These are phyloP conservation scores for Apostasia shenzhenica DNA, from an alignment of 106 monocot genomes.

Conservation along the genomic window DNA sequence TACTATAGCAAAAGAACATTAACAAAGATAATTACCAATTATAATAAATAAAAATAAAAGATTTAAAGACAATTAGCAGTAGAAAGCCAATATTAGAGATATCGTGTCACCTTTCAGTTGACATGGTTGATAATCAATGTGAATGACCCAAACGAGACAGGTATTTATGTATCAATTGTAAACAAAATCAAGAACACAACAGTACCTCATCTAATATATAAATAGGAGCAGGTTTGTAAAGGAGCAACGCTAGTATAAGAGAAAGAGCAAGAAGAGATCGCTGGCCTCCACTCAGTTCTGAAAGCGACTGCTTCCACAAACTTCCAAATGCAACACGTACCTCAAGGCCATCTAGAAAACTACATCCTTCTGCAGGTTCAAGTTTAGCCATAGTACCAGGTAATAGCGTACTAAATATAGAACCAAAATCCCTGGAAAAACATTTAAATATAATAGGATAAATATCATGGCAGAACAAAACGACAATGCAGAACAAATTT, in stretches of 20 bases:
- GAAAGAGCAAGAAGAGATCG: slow-evolving; percentile 98
- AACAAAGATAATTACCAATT: too few species aligned
- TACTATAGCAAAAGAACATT: too few species aligned
- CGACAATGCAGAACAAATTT: background rate
- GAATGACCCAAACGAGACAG: too few species aligned
- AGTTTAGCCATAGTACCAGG: slow-evolving; percentile 96
- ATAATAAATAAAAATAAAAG: too few species aligned
- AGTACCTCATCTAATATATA: slow-evolving; percentile 98
- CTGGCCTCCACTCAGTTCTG: slow-evolving; percentile 96
- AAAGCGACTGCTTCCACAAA: slow-evolving; percentile 99
- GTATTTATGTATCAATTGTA: too few species aligned
- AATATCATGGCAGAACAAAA: background rate
- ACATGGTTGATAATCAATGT: too few species aligned
- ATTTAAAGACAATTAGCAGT: too few species aligned
- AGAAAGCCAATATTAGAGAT: too few species aligned
- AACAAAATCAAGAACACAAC: too few species aligned
- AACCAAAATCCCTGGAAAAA: slow-evolving; percentile 94
- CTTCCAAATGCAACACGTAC: slow-evolving; percentile 98
- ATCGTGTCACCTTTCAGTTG: too few species aligned
- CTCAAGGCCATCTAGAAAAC: slow-evolving; percentile 93
- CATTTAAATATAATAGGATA: background rate
- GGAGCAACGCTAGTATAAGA: slow-evolving; percentile 86
- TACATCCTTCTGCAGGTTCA: slow-evolving; percentile 78
- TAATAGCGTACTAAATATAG: slow-evolving; percentile 90
- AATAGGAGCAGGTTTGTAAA: slow-evolving; percentile 98